phyloP scores from a whole-genome alignment of 192 early-diverging fungal species.

The Entomortierella parvispora region DNA sequence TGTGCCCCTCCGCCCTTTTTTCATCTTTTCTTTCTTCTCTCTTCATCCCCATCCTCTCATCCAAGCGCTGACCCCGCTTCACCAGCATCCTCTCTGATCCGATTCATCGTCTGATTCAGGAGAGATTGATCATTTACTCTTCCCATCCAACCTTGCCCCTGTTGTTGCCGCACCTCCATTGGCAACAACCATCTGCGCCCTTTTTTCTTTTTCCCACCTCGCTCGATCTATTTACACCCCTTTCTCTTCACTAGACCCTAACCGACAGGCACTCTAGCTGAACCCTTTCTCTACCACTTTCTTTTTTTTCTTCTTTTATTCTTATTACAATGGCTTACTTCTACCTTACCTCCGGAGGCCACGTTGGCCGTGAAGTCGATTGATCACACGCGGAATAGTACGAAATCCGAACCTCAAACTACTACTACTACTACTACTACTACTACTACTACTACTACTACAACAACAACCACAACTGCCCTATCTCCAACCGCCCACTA shows the following conservation, averaged over 20 bases:
- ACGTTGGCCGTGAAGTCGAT: constrained; percentile 54
- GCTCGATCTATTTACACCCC: neutral
- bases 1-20: too few relatives aligned
- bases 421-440: neutral
- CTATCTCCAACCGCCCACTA: too few relatives aligned
- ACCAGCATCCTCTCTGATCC: neutral
- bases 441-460: neutral
- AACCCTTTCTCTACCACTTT: neutral
- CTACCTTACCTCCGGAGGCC: constrained; percentile 51
- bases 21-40: too few relatives aligned
- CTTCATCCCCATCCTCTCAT: neutral
- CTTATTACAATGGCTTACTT: constrained; percentile 50
- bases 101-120: too few relatives aligned
- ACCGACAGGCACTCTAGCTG: constrained; percentile 48
- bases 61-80: neutral
- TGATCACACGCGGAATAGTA: constrained; percentile 28
- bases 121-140: too few relatives aligned
- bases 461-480: too few relatives aligned
- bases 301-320: constrained; percentile 24
- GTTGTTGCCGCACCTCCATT: too few relatives aligned
- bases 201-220: neutral
- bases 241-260: constrained; percentile 44
- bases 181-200: neutral
- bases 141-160: too few relatives aligned
- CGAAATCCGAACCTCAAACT: neutral